Evolutionary conservation across 83 land plant genomes (phyloP).

Genomic region (Picea abies): DNA sequence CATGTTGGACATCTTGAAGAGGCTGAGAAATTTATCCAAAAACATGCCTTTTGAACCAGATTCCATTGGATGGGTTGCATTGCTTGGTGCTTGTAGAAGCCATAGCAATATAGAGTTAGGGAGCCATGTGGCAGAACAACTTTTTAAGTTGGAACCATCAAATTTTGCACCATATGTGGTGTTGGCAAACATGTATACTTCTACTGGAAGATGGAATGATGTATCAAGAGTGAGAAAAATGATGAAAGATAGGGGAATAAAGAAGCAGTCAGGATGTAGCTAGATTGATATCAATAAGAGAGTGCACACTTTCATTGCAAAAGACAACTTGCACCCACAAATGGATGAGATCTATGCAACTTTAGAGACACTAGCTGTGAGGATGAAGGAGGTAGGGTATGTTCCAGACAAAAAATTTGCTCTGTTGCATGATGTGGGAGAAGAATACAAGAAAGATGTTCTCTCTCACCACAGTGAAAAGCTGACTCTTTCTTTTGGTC

Average conservation of each 20-base stretch:
- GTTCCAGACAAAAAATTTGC: constrained; percentile 24
- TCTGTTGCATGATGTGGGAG: constrained; percentile 26
- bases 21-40: constrained; percentile 25
- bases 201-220: constrained; percentile 27
- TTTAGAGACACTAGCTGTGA: constrained; percentile 14
- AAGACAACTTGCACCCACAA: constrained; percentile 17
- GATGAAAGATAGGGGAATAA: constrained; percentile 29
- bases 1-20: constrained; percentile 43
- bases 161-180: constrained; percentile 29
- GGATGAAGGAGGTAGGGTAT: constrained; percentile 34
- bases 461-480: constrained; percentile 35
- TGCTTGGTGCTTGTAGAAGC: constrained; percentile 42
- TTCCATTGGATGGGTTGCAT: constrained; percentile 31
- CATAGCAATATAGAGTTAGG: constrained; percentile 29
- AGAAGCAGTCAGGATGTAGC: constrained; percentile 32
- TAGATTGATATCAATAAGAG: constrained; percentile 29
- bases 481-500: constrained; percentile 33
- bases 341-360: constrained; percentile 18
- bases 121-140: constrained; percentile 18
- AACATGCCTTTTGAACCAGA: constrained; percentile 42
- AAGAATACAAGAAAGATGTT: constrained; percentile 28
- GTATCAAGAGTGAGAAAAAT: constrained; percentile 19
- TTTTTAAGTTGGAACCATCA: constrained; percentile 38
- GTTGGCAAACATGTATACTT: constrained; percentile 24
- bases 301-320: constrained; percentile 24